phyloP scores from a whole-genome alignment of 2,329 filamentous ascomycete species.

The Magnaporthiopsis incrustans region DNA sequence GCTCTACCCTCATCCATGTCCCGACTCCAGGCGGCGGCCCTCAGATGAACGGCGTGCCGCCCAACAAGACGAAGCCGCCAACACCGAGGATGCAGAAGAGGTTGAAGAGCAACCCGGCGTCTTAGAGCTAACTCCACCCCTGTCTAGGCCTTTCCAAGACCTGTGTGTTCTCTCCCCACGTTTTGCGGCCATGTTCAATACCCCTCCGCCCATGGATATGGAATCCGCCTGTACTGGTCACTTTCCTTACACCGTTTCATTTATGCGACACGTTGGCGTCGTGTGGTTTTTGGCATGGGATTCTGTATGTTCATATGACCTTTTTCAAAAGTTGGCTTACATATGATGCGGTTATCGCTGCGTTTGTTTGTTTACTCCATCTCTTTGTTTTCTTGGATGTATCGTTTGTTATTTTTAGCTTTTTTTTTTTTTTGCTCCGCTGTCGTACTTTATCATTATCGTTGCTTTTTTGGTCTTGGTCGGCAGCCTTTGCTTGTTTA shows the following conservation, averaged over 20 bases:
- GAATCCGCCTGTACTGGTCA: background rate
- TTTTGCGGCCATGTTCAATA: background rate
- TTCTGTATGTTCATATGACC: slow-evolving; percentile 4
- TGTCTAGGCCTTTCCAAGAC: background rate
- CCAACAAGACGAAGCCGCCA: slow-evolving; percentile 42
- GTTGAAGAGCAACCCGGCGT: slow-evolving; percentile 35
- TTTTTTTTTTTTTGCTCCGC: background rate
- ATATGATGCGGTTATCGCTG: background rate
- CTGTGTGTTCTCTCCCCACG: background rate
- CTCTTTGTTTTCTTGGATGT: background rate
- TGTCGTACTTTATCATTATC: background rate
- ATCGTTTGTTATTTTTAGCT: background rate
- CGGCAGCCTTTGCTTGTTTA: background rate
- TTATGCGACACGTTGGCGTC: slow-evolving; percentile 6
- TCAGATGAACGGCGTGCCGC: slow-evolving; percentile 44
- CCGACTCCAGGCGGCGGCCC: slow-evolving; percentile 36
- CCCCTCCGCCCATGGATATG: background rate
- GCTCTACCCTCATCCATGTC: slow-evolving; percentile 28
- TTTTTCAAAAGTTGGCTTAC: slow-evolving; percentile 5
- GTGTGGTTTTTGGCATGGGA: slow-evolving; percentile 4
- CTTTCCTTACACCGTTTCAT: slow-evolving; percentile 3
- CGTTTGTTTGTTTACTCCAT: background rate
- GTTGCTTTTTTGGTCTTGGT: background rate
- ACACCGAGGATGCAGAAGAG: slow-evolving; percentile 51
- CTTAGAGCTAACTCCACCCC: background rate